Base-by-base conservation (phyloP, 2,329 filamentous ascomycete genomes). In the Sodiomyces alkalinus region DNA sequence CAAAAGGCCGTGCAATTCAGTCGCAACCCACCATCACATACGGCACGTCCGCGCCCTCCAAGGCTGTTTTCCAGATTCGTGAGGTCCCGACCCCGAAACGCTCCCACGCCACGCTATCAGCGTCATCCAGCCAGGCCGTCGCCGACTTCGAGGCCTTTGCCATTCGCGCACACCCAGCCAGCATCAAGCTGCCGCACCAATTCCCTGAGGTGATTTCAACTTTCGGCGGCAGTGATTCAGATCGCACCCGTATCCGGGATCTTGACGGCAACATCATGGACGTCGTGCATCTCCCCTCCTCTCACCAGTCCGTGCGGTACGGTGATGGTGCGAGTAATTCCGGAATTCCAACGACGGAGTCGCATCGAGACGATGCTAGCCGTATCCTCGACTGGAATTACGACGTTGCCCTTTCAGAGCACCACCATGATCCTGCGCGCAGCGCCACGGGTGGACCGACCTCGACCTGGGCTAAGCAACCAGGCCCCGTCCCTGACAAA, bases 261-360 rank as follows among this genome's bases (percentile, higher is more conserved):
- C 65, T 81, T 30, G 82, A 92, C 55, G 80, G 80, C 28, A 92
- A 92, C 55, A 79, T 68, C 41, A 74, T 92, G 46, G 80, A 90
- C 46, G 78, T 81, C 17, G 70, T 86, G 27, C 79, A 73, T 47
- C 60, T 61, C 7, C 47, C 49, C 9, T 45, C 48, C 21, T 39
- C 42, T 22, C 49, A 49, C 19, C 21, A 22, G 6, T 6, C 11
- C 21, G 19, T 7, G 7, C 5, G 11, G 21, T 22, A 6, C 21
- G 13, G 21, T 8, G 29, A 18, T n/a, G 13, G 20, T 4, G 5
- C 22, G 12, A 24, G 22, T 12, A 22, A 19, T 13, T 39, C 32
- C 12, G 17, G 17, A n/a, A 19, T 52, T 14, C 48, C 50, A 22
- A 44, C 39, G 17, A 52, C 50, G 3, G 48, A 50, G 19, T 54